A percentile compares a stretch with the other conserved stretches of the same genome.
phyloP scores from a whole-genome alignment of 306 rosid genomes.

The Fagus sylvatica region DNA sequence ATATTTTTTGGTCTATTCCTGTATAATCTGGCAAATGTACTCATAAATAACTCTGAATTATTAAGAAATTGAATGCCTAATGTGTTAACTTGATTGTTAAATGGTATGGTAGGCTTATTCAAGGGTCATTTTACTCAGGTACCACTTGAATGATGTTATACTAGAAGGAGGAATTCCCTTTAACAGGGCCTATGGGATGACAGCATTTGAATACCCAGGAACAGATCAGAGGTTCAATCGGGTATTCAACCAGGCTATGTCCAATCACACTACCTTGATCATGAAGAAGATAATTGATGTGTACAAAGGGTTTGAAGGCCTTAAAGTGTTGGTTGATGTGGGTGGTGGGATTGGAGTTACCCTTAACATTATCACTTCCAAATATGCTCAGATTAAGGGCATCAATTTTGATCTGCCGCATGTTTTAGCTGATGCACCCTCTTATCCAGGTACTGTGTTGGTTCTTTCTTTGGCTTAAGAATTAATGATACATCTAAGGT shows the following conservation, averaged over 20 bases:
- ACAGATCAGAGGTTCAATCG: conserved; percentile 19
- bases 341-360: conserved; percentile 31
- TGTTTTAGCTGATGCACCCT: conserved; percentile 14
- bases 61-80: background rate
- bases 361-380: conserved; percentile 17
- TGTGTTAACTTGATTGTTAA: background rate
- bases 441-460: conserved; percentile 15
- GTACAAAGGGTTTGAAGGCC: conserved; percentile 25
- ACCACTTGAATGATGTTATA: conserved; percentile 24
- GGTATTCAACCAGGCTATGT: conserved; percentile 30
- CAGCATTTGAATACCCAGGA: conserved; percentile 23
- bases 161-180: conserved; percentile 35
- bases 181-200: conserved; percentile 19
- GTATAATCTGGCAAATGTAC: background rate
- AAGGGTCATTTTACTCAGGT: conserved; percentile 7
- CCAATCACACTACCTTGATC: conserved; percentile 29
- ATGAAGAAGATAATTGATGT: conserved; percentile 19
- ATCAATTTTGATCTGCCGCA: conserved; percentile 24
- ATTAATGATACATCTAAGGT: background rate
- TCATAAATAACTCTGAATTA: background rate
- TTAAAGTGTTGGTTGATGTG: conserved; percentile 23
- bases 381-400: conserved; percentile 18
- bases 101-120: background rate
- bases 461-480: conserved; percentile 4
- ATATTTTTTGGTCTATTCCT: background rate